These are phyloP conservation scores for Aspergillus novofumigatus DNA, from an alignment of 2,329 filamentous ascomycete species.

Conservation along the genomic window DNA sequence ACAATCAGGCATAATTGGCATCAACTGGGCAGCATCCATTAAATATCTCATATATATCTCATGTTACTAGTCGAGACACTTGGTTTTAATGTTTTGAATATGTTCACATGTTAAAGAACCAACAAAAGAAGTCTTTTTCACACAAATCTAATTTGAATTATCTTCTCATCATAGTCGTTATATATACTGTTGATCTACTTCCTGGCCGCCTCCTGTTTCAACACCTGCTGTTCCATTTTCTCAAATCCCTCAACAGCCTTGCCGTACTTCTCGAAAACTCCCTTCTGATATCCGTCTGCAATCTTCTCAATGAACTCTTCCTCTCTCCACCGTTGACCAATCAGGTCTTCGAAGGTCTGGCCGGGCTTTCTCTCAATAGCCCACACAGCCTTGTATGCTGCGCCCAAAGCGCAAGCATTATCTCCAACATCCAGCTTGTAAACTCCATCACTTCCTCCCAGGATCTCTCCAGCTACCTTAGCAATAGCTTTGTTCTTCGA, in stretches of 20 bases:
- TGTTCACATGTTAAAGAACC: no score
- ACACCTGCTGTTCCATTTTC: conserved; percentile 65
- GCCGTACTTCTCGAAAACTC: conserved; percentile 73
- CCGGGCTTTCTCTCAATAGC: conserved; percentile 63
- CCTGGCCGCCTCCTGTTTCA: conserved; percentile 39
- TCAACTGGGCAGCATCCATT: not conserved
- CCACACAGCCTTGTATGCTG: conserved; percentile 96
- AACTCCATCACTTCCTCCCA: conserved; percentile 84
- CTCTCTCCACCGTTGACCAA: conserved; percentile 81
- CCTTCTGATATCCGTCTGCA: conserved; percentile 72
- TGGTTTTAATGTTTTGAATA: not conserved
- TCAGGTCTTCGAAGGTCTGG: conserved; percentile 83
- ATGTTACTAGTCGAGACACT: not conserved
- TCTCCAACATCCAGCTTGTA: conserved; percentile 92
- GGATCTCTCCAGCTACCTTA: conserved; percentile 75
- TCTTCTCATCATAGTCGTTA: not conserved
- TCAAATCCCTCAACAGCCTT: conserved; percentile 71
- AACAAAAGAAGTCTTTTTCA: no score
- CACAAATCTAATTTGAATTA: not conserved
- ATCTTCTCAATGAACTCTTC: conserved; percentile 77
- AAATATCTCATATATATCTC: not conserved
- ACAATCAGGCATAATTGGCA: conserved; percentile 8
- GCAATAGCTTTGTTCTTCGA: conserved; percentile 87
- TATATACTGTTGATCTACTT: not conserved
- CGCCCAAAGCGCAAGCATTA: conserved; percentile 89